These are phyloP conservation scores for Cytospora mali DNA, from an alignment of 2,329 filamentous ascomycete genomes.

Conservation along the genomic window DNA sequence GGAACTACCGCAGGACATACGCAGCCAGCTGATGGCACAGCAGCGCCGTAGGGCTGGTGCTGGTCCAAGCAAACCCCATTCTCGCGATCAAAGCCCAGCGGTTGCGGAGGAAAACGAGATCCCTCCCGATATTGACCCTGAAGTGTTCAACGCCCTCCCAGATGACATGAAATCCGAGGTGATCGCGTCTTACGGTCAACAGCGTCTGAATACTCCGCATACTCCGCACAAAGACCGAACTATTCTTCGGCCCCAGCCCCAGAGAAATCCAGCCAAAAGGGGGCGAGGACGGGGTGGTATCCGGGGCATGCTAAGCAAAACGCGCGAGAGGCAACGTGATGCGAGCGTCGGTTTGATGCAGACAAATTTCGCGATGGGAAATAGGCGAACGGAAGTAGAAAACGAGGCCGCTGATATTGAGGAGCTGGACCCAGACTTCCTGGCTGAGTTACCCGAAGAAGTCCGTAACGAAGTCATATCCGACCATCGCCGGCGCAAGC, in stretches of 20 bases:
- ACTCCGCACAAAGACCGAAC: slow-evolving; percentile 61
- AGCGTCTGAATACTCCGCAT: slow-evolving; percentile 37
- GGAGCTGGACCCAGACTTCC: slow-evolving; percentile 70
- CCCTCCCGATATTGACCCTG: slow-evolving; percentile 81
- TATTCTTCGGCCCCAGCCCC: slow-evolving; percentile 53
- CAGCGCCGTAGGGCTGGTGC: slow-evolving; percentile 33
- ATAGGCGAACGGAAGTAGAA: slow-evolving; percentile 36
- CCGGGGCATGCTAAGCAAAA: slow-evolving; percentile 45
- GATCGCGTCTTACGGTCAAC: slow-evolving; percentile 66
- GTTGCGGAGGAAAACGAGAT: slow-evolving; percentile 40
- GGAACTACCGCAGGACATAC: slow-evolving; percentile 82
- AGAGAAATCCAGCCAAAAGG: slow-evolving; percentile 68
- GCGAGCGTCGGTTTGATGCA: slow-evolving; percentile 67
- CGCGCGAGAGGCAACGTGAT: slow-evolving; percentile 54
- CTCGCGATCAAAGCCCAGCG: slow-evolving; percentile 44
- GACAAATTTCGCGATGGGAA: slow-evolving; percentile 66
- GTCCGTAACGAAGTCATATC: slow-evolving; percentile 76
- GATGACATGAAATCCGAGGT: slow-evolving; percentile 85
- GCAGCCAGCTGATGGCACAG: slow-evolving; percentile 71
- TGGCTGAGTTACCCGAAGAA: slow-evolving; percentile 81
- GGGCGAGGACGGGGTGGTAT: slow-evolving; percentile 37
- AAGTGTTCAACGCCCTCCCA: slow-evolving; percentile 81
- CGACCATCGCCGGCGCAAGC: slow-evolving; percentile 68
- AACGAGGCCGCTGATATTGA: slow-evolving; percentile 43
- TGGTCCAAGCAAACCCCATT: slow-evolving; percentile 33